These are phyloP conservation scores for Smittium mucronatum DNA, from an alignment of 371 early-diverging fungal genomes.

Conservation along the genomic window DNA sequence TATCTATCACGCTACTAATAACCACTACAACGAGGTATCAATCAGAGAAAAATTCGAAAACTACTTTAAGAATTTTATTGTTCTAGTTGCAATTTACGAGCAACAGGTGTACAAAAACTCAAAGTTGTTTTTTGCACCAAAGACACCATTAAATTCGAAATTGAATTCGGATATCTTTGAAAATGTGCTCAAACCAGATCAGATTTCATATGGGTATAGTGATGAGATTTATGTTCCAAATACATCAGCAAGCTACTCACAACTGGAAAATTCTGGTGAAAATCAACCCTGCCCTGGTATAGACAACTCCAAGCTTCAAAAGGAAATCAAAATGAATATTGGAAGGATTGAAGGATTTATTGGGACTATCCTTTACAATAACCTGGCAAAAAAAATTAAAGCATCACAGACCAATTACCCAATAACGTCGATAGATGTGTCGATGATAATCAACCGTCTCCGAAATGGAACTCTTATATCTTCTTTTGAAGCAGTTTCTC, in stretches of 20 bases:
- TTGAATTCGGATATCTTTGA: neutral
- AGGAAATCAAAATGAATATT: conserved; percentile 52
- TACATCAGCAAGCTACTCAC: neutral
- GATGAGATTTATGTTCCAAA: conserved; percentile 22
- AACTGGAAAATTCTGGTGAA: neutral
- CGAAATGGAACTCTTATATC: conserved; percentile 42
- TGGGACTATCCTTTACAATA: conserved; percentile 50
- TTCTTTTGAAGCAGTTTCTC: conserved; percentile 45
- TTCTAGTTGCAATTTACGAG: conserved; percentile 66
- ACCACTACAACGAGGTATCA: conserved; percentile 72
- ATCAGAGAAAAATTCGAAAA: conserved; percentile 78
- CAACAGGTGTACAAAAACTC: conserved; percentile 36
- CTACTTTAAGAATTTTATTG: conserved; percentile 69
- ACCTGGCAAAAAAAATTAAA: conserved; percentile 43
- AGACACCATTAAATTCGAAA: neutral
- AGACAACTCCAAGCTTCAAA: conserved; percentile 44
- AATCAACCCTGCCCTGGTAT: conserved; percentile 32
- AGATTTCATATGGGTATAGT: conserved; percentile 45
- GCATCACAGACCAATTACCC: conserved; percentile 38
- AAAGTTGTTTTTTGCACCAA: neutral
- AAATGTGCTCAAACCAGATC: conserved; percentile 14
- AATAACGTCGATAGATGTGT: conserved; percentile 52
- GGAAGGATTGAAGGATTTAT: conserved; percentile 80
- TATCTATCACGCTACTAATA: conserved; percentile 45
- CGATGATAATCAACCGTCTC: conserved; percentile 50